Conservation (phyloP, 169 alveolate species). For the Plasmodium gonderi region DNA sequence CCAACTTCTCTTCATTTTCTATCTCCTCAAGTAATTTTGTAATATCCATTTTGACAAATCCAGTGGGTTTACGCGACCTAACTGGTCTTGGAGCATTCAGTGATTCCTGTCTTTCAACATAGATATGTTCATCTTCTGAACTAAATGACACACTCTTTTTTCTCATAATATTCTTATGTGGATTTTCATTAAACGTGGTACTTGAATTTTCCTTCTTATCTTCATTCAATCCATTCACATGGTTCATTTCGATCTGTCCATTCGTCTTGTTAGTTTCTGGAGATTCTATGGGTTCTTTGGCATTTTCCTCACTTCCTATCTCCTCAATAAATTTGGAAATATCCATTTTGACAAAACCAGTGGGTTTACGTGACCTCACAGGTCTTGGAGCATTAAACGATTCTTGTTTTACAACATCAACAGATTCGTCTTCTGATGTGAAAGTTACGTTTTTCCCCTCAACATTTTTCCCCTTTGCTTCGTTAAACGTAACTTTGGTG, state of each 20-base stretch:
- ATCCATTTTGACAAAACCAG: conserved; percentile 61
- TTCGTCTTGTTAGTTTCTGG: neutral
- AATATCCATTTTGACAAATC: conserved; percentile 30
- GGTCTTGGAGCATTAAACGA: conserved; percentile 12
- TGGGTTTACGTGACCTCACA: conserved; percentile 30
- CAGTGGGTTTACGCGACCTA: conserved; percentile 65
- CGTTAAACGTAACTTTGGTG: neutral
- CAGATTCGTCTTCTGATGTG: neutral
- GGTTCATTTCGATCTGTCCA: neutral
- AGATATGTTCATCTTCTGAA: conserved; percentile 26
- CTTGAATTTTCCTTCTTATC: neutral
- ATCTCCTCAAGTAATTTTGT: conserved; percentile 7
- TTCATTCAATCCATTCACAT: neutral
- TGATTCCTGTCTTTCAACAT: conserved; percentile 15
- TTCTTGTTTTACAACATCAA: neutral
- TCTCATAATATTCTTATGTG: neutral
- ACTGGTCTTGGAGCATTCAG: conserved; percentile 11
- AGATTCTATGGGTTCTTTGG: neutral
- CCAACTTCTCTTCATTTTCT: neutral
- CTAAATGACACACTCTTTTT: conserved; percentile 33
- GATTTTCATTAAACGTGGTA: neutral
- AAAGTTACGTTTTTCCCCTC: conserved; percentile 13
- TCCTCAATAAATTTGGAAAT: conserved; percentile 11
- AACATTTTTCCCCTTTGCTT: neutral
- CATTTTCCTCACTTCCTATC: conserved; percentile 26